Evolutionary conservation across 192 early-diverging fungal species (phyloP), one percentile per base, ranked within the genome.

Genomic region (Podila epicladia): DNA sequence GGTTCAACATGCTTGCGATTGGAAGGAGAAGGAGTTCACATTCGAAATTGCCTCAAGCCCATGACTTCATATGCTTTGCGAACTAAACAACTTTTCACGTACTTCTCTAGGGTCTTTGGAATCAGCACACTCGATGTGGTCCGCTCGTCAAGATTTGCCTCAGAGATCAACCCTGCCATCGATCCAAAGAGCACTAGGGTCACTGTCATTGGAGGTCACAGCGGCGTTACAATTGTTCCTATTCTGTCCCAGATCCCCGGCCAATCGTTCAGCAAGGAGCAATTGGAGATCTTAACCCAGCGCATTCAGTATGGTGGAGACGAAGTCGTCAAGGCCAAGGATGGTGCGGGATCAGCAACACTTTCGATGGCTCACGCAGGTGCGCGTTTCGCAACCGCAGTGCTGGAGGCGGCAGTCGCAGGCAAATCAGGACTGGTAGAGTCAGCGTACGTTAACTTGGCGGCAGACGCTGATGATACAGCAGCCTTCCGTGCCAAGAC

Each of bases 301-400:
- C 94, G 96, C 73, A 98, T 98, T 82, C 97, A 98, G 86, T 97
- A 91, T 75, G 97, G 95, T 80, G 97, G 97, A 69, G 97, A 98
- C 82, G 97, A 98, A 84, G 97, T 98, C 32, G 95, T 98, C 74
- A 95, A 97, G 92, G 97, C 97, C 76, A 98, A 98, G 90, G 83
- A 80, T 57, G 83, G 97, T 68, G 91, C 93, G 33, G 95, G 93
- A 32, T 93, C 92, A 32, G 94, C 95, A 50, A 96, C 94, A 9
- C 87, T 96, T 55, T 95, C 94, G 12, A 95, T 95, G 95, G 94
- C 94, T 41, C 91, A 88, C 67, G 92, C 94, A 58, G 94, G 92
- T 53, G 92, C 94, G 28, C 89, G 95, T 28, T 99, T 99, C 84
- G 87, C 93, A 59, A 84, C 89, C 72, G 93, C 94, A 17, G 75